phyloP scores from a whole-genome alignment of 2,329 filamentous ascomycete genomes.

The Coniochaeta sp. region DNA sequence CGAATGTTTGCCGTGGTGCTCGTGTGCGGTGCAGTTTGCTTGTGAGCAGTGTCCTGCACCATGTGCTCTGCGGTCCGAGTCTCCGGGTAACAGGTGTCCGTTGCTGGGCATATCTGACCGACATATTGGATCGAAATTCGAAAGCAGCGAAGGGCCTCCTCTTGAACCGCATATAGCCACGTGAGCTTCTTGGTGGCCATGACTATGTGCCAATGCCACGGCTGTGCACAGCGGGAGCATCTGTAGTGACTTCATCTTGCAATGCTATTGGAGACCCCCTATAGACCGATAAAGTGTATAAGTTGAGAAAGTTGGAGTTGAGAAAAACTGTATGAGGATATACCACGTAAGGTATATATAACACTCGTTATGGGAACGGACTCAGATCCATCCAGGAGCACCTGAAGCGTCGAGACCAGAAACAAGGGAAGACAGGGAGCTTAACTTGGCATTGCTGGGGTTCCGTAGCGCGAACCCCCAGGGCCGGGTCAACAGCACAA shows the following conservation, averaged over 20 bases:
- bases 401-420: background rate
- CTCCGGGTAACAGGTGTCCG: background rate
- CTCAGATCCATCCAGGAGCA: background rate
- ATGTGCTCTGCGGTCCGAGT: background rate
- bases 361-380: background rate
- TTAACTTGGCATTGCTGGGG: background rate
- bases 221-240: background rate
- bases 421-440: background rate
- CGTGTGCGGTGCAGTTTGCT: background rate
- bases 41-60: background rate
- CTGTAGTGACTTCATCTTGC: background rate
- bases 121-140: background rate
- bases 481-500: background rate
- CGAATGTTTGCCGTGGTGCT: background rate
- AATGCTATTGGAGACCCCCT: background rate
- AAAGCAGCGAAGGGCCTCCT: background rate
- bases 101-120: background rate
- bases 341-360: background rate
- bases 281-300: too few species aligned
- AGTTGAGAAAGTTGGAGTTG: background rate
- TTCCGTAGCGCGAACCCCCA: background rate
- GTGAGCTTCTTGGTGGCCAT: background rate
- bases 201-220: background rate
- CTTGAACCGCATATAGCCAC: background rate
- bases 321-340: background rate